A percentile compares a stretch with the other conserved stretches of the same genome.
Evolutionary conservation across 2,329 filamentous ascomycete genomes (phyloP).

Genomic region (Penicillium sclerotigenum): DNA sequence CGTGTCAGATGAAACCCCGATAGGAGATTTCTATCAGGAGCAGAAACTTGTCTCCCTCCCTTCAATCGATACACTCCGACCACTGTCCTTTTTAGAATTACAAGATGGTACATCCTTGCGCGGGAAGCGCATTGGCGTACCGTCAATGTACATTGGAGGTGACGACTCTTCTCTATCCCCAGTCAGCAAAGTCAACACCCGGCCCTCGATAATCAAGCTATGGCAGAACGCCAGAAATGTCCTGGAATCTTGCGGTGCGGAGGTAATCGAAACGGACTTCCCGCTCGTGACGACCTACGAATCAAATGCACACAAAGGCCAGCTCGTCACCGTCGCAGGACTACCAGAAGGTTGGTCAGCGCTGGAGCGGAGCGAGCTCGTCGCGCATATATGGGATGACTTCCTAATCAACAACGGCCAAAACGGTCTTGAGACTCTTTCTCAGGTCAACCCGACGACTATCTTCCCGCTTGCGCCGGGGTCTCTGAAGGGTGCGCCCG

Average conservation of each 20-base stretch:
- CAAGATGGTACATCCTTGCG: constrained; percentile 30
- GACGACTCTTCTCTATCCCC: constrained; percentile 29
- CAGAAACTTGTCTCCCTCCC: constrained; percentile 49
- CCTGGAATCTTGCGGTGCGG: constrained; percentile 33
- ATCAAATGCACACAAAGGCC: constrained; percentile 32
- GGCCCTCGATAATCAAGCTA: constrained; percentile 38
- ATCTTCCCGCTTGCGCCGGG: constrained; percentile 39
- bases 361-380: constrained; percentile 49
- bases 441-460: constrained; percentile 38
- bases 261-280: constrained; percentile 34
- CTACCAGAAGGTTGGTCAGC: constrained; percentile 48
- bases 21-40: constrained; percentile 55
- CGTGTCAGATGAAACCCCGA: constrained; percentile 40
- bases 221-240: constrained; percentile 30
- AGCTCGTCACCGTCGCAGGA: constrained; percentile 41
- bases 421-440: constrained; percentile 37
- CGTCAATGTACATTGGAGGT: constrained; percentile 51
- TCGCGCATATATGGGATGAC: constrained; percentile 53
- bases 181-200: constrained; percentile 38
- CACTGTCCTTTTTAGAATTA: constrained; percentile 36
- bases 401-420: constrained; percentile 48
- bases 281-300: constrained; percentile 34
- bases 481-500: constrained; percentile 23
- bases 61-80: constrained; percentile 28
- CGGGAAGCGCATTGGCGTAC: constrained; percentile 50